phyloP scores from a whole-genome alignment of 2,329 filamentous ascomycete genomes.

The Trichoderma atrobrunneum region DNA sequence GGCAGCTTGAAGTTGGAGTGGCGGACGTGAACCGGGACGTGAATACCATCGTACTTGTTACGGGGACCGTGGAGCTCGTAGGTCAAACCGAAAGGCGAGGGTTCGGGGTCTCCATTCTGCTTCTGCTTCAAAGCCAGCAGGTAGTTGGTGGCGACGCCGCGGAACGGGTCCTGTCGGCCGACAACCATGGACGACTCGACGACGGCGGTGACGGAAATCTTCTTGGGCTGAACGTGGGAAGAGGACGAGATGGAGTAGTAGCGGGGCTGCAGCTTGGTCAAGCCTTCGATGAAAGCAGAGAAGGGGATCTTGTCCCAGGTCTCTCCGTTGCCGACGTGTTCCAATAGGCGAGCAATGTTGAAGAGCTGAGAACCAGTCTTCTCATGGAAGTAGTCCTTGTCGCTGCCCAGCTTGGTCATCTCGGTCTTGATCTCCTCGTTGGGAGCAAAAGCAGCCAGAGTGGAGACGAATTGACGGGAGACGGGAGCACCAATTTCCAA shows the following conservation, averaged over 20 bases:
- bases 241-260: conserved; percentile 99
- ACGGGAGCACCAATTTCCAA: conserved; percentile 95
- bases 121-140: conserved; percentile 92
- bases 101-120: conserved; percentile 82
- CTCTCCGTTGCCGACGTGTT: conserved; percentile 67
- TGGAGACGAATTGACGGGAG: conserved; percentile 90
- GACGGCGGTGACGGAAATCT: conserved; percentile 91
- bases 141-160: conserved; percentile 96
- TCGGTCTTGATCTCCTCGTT: conserved; percentile 81
- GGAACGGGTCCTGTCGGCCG: conserved; percentile 75
- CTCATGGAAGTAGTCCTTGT: conserved; percentile 93
- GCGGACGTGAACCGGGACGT: conserved; percentile 91
- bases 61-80: conserved; percentile 87
- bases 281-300: conserved; percentile 87
- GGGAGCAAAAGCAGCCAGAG: conserved; percentile 84
- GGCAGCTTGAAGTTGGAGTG: conserved; percentile 99
- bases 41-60: conserved; percentile 95
- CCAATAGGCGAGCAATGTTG: conserved; percentile 85
- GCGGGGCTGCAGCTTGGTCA: conserved; percentile 92
- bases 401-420: conserved; percentile 81
- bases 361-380: conserved; percentile 78
- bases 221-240: conserved; percentile 87
- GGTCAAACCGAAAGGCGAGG: conserved; percentile 77
- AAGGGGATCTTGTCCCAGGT: conserved; percentile 86
- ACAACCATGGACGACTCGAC: conserved; percentile 81